Evolutionary conservation across 2,329 filamentous ascomycete species (phyloP), one percentile per base, ranked within the genome.

Genomic region (Colletotrichum sp.): DNA sequence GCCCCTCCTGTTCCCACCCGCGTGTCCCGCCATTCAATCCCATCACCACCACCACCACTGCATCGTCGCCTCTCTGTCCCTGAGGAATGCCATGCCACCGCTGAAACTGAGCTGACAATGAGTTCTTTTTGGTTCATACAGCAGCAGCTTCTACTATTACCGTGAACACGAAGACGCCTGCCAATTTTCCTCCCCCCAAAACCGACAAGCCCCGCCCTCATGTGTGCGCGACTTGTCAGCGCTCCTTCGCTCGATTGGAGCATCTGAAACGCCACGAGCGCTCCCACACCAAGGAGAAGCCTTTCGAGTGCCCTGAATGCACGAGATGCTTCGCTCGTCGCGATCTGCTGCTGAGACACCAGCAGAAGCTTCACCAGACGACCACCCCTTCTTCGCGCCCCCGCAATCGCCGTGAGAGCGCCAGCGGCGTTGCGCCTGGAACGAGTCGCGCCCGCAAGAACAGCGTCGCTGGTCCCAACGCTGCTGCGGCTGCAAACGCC

Each of bases 241-340:
- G 97, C 79, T 98, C 95, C 36, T 99, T 99, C 85, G 97, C 97
- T 75, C 93, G 97, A 77, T 88, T 99, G 80, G 97, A 99, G 87
- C 97, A 99, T 85, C 88, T 99, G 79, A 99, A 99, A 88, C 94
- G 97, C 77, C 97, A 99, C 86, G 97, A 99, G 87, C 92, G 97
- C 78, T 98, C 96, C n/a, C 96, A 98, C 84, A 98, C 96, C 60
- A 98, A 99, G 85, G 96, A 99, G 87, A 99, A 99, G 89, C 97
- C 97, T 1, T 99, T 99, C 81, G 96, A 98, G 86, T 99, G 97
- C 82, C 95, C 95, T 32, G 95, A 99, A 85, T 99, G 97, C 86
- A 91, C 95, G 49, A 89, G 97, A 86, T 99, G 97, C 87, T 99
- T 99, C 86, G 97, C 97, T 76, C 93, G 97, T 77, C 93, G 97